A percentile compares a stretch with the other conserved stretches of the same genome.
Evolutionary conservation across 106 monocot species (phyloP).

Genomic region (Dioscorea alata): DNA sequence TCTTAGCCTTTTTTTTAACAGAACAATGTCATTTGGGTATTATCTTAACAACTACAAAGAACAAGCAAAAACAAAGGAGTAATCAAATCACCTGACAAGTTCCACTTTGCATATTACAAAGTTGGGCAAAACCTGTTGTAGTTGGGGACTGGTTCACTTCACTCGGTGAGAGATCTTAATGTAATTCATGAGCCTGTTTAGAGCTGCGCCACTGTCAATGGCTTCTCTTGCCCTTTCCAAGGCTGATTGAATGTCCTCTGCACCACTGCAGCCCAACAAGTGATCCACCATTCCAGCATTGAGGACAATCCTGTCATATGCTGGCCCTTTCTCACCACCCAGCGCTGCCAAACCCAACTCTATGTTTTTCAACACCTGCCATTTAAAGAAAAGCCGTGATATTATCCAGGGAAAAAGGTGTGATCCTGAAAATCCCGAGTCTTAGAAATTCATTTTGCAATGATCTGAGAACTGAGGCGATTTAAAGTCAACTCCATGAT

Average conservation of each 20-base stretch:
- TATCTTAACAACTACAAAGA: too few species aligned
- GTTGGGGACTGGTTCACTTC: conserved; percentile 2
- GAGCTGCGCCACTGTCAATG: conserved; percentile 80
- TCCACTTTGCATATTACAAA: too few species aligned
- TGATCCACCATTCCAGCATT: conserved; percentile 96
- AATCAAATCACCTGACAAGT: too few species aligned
- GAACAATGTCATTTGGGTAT: too few species aligned
- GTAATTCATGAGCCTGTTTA: conserved; percentile 75
- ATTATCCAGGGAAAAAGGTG: too few species aligned
- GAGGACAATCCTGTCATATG: conserved; percentile 89
- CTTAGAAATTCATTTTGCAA: too few species aligned
- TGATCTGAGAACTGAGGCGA: too few species aligned
- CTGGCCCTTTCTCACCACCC: conserved; percentile 77
- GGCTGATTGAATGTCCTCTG: conserved; percentile 54
- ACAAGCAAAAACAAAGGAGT: too few species aligned
- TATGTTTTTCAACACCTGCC: conserved; percentile 72
- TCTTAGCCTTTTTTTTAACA: too few species aligned
- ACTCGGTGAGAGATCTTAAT: conserved; percentile 76
- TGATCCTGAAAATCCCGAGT: too few species aligned
- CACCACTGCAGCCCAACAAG: conserved; percentile 69
- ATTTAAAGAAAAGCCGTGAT: neutral
- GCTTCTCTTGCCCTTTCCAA: conserved; percentile 83
- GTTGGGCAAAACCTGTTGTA: too few species aligned
- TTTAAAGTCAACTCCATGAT: too few species aligned
- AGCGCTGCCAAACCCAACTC: conserved; percentile 82